phyloP scores from a whole-genome alignment of 169 alveolate species.

The Plasmodium inui region DNA sequence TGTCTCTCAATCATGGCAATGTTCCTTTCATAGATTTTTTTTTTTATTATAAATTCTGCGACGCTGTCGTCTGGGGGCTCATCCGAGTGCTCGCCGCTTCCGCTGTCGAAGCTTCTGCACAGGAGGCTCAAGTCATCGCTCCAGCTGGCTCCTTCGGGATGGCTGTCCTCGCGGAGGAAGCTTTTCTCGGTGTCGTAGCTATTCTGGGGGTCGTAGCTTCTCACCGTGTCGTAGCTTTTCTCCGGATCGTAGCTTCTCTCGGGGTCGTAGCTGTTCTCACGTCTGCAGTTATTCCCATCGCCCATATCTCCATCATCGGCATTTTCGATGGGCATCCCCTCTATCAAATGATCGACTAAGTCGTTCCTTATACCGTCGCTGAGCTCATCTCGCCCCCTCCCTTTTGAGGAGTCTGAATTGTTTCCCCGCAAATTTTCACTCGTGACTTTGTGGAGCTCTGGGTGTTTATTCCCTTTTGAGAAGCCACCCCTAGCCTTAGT shows the following conservation, averaged over 20 bases:
- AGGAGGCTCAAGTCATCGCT: not conserved
- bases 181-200: not conserved
- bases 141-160: not conserved
- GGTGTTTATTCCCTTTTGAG: not conserved
- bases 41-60: conserved; percentile 19
- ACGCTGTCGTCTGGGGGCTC: not conserved
- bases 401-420: not conserved
- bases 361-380: not conserved
- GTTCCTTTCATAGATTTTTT: conserved; percentile 58
- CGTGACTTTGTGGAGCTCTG: not conserved
- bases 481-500: not conserved
- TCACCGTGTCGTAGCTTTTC: no score
- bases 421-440: not conserved
- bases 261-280: not conserved
- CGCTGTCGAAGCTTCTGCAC: conserved; percentile 15
- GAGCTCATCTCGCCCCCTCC: not conserved
- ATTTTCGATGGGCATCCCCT: conserved; percentile 3
- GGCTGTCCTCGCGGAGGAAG: not conserved
- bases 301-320: not conserved
- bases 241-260: no score
- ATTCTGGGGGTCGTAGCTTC: no score
- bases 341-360: not conserved
- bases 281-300: not conserved
- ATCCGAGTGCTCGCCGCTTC: not conserved
- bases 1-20: conserved; percentile 60